Base-by-base conservation (phyloP, 2,329 filamentous ascomycete species). In the Paracoccidioides lutzii region DNA sequence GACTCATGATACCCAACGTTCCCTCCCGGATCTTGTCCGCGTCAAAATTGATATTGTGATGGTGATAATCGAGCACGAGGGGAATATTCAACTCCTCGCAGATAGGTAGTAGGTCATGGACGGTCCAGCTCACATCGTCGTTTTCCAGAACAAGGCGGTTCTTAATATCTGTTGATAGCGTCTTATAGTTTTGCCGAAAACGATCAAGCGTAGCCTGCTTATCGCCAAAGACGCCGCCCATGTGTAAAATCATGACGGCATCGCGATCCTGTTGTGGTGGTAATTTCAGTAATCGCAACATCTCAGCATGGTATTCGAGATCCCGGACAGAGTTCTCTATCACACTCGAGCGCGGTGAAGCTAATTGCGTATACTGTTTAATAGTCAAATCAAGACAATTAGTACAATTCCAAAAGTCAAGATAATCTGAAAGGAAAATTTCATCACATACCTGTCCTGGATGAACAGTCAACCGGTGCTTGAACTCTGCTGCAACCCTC, bases 61-160 rank as follows among this genome's bases (percentile, higher is more conserved):
- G 91, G 66, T 97, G 91, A 62, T 82, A 97, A 69, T 97, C 91
- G 9, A 97, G 82, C 1, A 95, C 90, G 0, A 96, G 72, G 0
- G 91, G 91, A 42, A 97, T 95, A 66, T 91, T 87, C n/a, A 96
- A 76, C 69, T 95, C 90, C 69, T 97, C 87, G 66, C 91, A 97
- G 0, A 95, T 75, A 0, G 91, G 90, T 0, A 97, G 76, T 5
- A 97, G 73, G 64, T 97, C 90, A 63, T 96, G 90, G 0, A 95
- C 88, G n/a, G 81, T 85, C 86, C 88, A 97, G 41, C 83, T 82
- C 1, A 97, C 88, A 66, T 97, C 91, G 69, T 96, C 91, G 60
- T 97, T 97, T 67, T 97, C 91, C 15, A 97, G 75, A 0, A 97
- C 91, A 0, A 97, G 73, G 0, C 91, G 81, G 4, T 82, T 81